Percentiles rank a stretch among this genome's conserved stretches.
Conservation (phyloP, 768 basidiomycete genomes). For the Tricholoma saponaceum region DNA sequence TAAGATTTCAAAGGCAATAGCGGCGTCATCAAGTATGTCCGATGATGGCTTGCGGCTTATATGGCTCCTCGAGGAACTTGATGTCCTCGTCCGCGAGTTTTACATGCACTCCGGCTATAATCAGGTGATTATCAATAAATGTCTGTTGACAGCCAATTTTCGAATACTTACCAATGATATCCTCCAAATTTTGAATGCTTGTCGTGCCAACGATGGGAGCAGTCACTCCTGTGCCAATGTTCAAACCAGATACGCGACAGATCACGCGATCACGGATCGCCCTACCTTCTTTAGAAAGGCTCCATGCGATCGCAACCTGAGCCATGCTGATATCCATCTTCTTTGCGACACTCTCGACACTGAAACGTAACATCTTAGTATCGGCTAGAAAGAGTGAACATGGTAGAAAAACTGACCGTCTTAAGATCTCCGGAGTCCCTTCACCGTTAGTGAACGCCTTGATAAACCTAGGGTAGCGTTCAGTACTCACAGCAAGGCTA, state of each 20-base stretch:
- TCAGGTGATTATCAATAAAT: no score
- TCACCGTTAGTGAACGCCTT: constrained; percentile 21
- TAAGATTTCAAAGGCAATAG: no score
- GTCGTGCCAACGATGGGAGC: no score
- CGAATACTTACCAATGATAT: not conserved
- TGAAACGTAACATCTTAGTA: not conserved
- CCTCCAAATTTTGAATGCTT: constrained; percentile 34
- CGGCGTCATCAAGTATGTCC: no score
- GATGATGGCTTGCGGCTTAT: no score
- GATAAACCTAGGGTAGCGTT: no score
- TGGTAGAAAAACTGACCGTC: constrained; percentile 5
- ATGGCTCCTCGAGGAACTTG: no score
- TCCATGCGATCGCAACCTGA: constrained; percentile 52
- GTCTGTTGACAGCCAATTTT: no score
- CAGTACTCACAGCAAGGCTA: not conserved
- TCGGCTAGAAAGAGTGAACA: constrained; percentile 2
- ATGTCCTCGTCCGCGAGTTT: no score
- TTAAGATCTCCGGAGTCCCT: no score
- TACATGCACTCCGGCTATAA: no score
- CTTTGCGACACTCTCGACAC: constrained; percentile 38
- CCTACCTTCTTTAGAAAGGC: constrained; percentile 35
- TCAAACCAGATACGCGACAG: not conserved
- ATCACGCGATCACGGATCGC: not conserved
- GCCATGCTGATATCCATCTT: constrained; percentile 51
- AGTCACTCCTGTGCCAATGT: constrained; percentile 38